Conservation (phyloP, 768 basidiomycete species). For the Pholiota conissans region DNA sequence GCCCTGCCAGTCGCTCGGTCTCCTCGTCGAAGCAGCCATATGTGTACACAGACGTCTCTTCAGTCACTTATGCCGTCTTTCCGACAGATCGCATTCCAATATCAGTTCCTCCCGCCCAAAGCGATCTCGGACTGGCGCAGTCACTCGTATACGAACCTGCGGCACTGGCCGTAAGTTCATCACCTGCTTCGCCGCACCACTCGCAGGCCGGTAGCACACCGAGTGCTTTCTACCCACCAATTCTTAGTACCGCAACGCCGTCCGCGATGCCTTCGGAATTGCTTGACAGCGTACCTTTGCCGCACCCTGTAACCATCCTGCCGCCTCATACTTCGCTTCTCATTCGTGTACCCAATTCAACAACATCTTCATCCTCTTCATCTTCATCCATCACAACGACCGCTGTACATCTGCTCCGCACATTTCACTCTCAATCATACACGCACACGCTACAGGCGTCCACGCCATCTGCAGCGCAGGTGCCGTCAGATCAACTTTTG, state of each 20-base stretch:
- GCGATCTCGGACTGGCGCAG: constrained; percentile 34
- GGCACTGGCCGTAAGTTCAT: constrained; percentile 17
- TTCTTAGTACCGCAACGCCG: not conserved
- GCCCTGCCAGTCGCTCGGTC: constrained; percentile 17
- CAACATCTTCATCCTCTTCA: constrained; percentile 20
- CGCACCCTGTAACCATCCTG: constrained; percentile 43
- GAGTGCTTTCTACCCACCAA: not conserved
- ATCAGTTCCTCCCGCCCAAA: constrained; percentile 30
- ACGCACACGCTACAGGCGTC: constrained; percentile 30
- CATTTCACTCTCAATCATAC: constrained; percentile 34
- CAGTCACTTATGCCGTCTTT: constrained; percentile 51
- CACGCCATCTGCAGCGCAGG: constrained; percentile 15
- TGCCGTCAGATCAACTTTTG: constrained; percentile 28
- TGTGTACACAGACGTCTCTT: constrained; percentile 41
- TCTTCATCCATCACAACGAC: constrained; percentile 46
- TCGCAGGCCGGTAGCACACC: not conserved
- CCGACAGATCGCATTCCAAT: constrained; percentile 43
- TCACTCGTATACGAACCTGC: constrained; percentile 34
- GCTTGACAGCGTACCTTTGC: constrained; percentile 16
- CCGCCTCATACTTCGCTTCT: constrained; percentile 62
- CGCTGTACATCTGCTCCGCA: constrained; percentile 62
- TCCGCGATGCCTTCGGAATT: not conserved
- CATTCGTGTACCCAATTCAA: constrained; percentile 48
- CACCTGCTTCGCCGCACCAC: constrained; percentile 10
- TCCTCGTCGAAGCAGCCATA: constrained; percentile 23